Conservation (phyloP, 2,329 filamentous ascomycete species). For the Xylaria hypoxylon region DNA sequence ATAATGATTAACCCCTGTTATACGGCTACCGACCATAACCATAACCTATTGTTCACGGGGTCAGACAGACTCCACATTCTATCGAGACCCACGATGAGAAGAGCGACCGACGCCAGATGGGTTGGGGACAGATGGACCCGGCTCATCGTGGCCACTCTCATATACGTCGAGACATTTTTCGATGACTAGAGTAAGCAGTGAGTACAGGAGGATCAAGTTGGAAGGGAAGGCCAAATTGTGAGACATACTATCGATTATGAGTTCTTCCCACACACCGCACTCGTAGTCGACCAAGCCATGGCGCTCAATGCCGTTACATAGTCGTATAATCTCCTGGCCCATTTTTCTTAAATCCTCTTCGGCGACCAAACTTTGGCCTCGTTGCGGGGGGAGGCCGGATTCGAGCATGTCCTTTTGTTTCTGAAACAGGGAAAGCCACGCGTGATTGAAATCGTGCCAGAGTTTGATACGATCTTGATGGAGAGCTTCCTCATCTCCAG, state of each 20-base stretch:
- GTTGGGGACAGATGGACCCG: conserved; percentile 45
- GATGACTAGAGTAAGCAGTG: conserved; percentile 45
- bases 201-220: conserved; percentile 25
- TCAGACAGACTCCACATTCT: conserved; percentile 34
- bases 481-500: conserved; percentile 81
- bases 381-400: conserved; percentile 67
- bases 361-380: conserved; percentile 73
- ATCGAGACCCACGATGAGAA: conserved; percentile 36
- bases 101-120: conserved; percentile 40
- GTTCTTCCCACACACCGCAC: conserved; percentile 95
- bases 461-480: conserved; percentile 82
- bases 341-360: conserved; percentile 79
- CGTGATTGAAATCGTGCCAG: conserved; percentile 95
- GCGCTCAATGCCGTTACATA: conserved; percentile 88
- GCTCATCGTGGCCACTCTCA: conserved; percentile 53
- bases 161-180: conserved; percentile 60
- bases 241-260: conserved; percentile 82
- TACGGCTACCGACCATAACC: conserved; percentile 24
- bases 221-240: not conserved
- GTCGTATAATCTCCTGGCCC: conserved; percentile 81
- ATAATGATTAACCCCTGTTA: conserved; percentile 38
- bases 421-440: conserved; percentile 86
- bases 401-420: conserved; percentile 82
- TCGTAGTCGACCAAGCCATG: conserved; percentile 98
- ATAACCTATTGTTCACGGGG: not conserved